Percentiles rank a stretch among this genome's conserved stretches.
Evolutionary conservation across 306 rosid species (phyloP).

Genomic region (Glycine latifolia): DNA sequence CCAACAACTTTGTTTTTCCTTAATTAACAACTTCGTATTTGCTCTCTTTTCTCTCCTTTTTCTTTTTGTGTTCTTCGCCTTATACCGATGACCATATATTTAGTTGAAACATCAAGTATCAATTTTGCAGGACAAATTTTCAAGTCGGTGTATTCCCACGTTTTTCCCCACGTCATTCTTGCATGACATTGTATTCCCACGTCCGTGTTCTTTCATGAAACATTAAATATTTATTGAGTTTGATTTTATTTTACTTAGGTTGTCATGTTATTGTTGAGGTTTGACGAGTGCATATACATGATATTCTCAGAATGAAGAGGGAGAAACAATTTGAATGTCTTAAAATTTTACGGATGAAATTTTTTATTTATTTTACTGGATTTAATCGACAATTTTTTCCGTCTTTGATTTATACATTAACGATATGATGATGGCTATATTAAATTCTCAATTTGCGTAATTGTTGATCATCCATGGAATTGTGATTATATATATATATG

Average conservation of each 20-base stretch:
- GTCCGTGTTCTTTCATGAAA: too few species aligned
- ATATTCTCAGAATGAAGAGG: not conserved
- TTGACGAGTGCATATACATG: not conserved
- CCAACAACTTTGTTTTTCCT: too few species aligned
- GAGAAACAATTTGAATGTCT: not conserved
- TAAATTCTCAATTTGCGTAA: not conserved
- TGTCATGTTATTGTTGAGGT: too few species aligned
- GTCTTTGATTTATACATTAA: conserved; percentile 12
- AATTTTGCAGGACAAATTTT: conserved; percentile 42
- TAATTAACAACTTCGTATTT: too few species aligned
- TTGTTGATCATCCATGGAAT: not conserved
- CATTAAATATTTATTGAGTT: too few species aligned
- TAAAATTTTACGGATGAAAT: not conserved
- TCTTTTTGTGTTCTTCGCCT: not conserved
- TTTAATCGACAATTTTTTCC: too few species aligned
- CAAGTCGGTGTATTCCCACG: not conserved
- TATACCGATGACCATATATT: not conserved
- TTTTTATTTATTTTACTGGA: too few species aligned
- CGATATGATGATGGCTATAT: not conserved
- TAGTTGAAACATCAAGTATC: too few species aligned
- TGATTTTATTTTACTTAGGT: too few species aligned
- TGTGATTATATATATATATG: not conserved
- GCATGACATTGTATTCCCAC: not conserved
- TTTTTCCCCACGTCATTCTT: not conserved
- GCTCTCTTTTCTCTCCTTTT: not conserved